Conservation (phyloP, 2,329 filamentous ascomycete genomes). For the Fusarium concolor region DNA sequence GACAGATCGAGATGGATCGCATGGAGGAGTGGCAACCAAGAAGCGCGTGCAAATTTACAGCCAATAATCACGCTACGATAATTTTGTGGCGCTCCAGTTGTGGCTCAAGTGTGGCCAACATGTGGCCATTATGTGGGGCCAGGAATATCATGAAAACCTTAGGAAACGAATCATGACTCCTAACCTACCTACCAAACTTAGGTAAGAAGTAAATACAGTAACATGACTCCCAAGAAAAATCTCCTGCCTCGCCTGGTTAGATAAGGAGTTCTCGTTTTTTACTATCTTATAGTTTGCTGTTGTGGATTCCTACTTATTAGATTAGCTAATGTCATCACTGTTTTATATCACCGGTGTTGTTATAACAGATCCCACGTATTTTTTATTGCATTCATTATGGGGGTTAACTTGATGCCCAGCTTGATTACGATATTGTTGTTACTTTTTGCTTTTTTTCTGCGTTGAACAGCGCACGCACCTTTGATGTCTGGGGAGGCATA, state of each 20-base stretch:
- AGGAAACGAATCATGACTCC: not conserved
- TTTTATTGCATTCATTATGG: too few species aligned
- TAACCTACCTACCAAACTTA: not conserved
- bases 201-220: not conserved
- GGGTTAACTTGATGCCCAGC: too few species aligned
- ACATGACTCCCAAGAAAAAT: not conserved
- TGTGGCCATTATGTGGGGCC: slow-evolving; percentile 12
- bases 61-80: slow-evolving; percentile 20
- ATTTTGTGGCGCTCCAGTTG: slow-evolving; percentile 27
- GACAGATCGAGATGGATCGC: slow-evolving; percentile 45
- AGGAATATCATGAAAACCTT: slow-evolving; percentile 10
- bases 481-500: too few species aligned
- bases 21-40: slow-evolving; percentile 41
- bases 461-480: too few species aligned
- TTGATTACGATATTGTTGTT: too few species aligned
- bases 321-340: too few species aligned
- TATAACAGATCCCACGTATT: too few species aligned
- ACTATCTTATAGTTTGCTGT: not conserved
- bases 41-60: slow-evolving; percentile 41
- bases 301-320: not conserved
- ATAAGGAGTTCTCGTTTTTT: not conserved
- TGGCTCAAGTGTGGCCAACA: slow-evolving; percentile 24
- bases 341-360: too few species aligned
- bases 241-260: not conserved
- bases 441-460: too few species aligned